These are phyloP conservation scores for Lolium multiflorum DNA, from an alignment of 176 grass and related monocot genomes.

Conservation along the genomic window DNA sequence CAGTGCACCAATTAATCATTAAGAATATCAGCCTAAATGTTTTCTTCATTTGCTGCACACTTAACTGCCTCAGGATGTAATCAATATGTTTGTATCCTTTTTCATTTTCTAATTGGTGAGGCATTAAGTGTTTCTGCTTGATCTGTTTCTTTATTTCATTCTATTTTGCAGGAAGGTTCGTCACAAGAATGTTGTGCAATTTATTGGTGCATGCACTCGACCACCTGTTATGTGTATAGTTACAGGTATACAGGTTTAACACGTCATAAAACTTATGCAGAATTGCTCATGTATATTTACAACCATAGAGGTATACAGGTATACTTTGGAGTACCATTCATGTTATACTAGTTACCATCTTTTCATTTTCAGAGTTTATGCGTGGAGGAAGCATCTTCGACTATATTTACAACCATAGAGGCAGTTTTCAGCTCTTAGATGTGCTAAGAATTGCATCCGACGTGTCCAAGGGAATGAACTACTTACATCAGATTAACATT, in stretches of 20 bases:
- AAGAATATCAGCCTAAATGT: neutral
- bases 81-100: neutral
- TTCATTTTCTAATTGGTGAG: neutral
- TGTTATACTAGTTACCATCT: conserved; percentile 27
- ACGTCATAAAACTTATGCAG: neutral
- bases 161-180: conserved; percentile 84
- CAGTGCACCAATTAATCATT: neutral
- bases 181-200: conserved; percentile 98
- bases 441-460: conserved; percentile 87
- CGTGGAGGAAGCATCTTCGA: conserved; percentile 90
- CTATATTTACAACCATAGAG: conserved; percentile 80
- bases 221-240: conserved; percentile 93
- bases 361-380: conserved; percentile 85
- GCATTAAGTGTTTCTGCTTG: conserved; percentile 21
- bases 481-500: conserved; percentile 97
- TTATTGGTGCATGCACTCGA: conserved; percentile 94
- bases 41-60: neutral
- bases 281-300: too few species aligned
- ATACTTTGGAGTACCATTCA: conserved; percentile 11
- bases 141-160: conserved; percentile 32
- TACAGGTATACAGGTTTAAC: conserved; percentile 68
- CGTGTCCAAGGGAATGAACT: conserved; percentile 98
- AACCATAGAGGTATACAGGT: too few species aligned
- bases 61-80: conserved; percentile 18
- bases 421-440: conserved; percentile 71